Conservation (phyloP, 441 rosid genomes). For the Cnidoscolus chayamansa region DNA sequence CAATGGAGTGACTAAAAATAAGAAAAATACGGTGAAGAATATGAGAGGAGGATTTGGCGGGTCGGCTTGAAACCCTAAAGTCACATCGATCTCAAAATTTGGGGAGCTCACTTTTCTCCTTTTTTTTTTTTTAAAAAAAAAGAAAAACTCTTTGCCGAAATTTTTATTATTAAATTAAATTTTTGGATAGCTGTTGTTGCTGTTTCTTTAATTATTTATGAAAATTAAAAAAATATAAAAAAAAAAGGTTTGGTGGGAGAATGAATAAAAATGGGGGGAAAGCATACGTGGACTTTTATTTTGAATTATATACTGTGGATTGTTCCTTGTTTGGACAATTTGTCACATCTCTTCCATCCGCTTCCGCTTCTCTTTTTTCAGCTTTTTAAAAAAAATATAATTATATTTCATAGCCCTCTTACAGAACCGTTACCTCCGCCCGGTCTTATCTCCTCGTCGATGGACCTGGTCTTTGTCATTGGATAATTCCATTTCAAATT, state of each 20-base stretch:
- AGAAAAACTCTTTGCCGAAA: not conserved
- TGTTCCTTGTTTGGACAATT: not conserved
- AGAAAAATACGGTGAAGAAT: not conserved
- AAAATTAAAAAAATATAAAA: not conserved
- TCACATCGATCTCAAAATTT: conserved; percentile 11
- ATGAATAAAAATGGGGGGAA: conserved; percentile 45
- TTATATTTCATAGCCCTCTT: too few species aligned
- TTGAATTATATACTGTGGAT: conserved; percentile 45
- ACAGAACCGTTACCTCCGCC: too few species aligned
- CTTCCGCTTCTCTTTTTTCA: not conserved
- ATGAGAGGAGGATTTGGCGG: conserved; percentile 45
- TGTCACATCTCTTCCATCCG: not conserved
- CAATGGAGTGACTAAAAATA: conserved; percentile 32
- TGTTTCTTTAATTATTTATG: not conserved
- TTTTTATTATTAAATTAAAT: not conserved
- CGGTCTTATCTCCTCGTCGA: too few species aligned
- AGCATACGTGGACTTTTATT: conserved; percentile 37
- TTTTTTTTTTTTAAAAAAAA: not conserved
- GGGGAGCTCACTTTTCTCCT: not conserved
- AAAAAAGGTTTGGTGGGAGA: not conserved
- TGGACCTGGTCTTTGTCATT: too few species aligned
- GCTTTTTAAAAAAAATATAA: not conserved
- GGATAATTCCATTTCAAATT: too few species aligned
- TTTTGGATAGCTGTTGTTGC: conserved; percentile 2
- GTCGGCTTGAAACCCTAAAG: conserved; percentile 71